Evolutionary conservation across 768 basidiomycete species (phyloP).

Genomic region (Mycena pura): DNA sequence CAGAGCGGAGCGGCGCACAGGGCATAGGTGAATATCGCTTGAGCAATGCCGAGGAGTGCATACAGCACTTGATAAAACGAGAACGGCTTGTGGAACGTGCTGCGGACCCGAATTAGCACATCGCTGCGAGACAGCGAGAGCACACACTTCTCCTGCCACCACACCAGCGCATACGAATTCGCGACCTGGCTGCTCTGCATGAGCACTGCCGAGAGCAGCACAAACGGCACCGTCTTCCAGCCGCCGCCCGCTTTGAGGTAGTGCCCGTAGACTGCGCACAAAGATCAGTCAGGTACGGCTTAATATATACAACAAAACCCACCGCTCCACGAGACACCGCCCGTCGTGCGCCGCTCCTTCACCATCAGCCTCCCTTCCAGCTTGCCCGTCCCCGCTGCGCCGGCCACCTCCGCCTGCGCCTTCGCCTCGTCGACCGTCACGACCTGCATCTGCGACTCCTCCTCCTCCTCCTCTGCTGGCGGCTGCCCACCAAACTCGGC

Average conservation of each 20-base stretch:
- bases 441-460: conserved; percentile 27
- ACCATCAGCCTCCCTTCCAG: conserved; percentile 71
- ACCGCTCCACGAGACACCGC: conserved; percentile 63
- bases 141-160: conserved; percentile 68
- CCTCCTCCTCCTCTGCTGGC: conserved; percentile 44
- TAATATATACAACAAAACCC: conserved; percentile 13
- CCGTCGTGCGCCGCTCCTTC: conserved; percentile 68
- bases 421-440: conserved; percentile 34
- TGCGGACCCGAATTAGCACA: conserved; percentile 26
- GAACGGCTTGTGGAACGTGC: conserved; percentile 53
- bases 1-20: conserved; percentile 45
- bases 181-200: conserved; percentile 70
- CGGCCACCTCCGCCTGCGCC: conserved; percentile 32
- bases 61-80: conserved; percentile 72
- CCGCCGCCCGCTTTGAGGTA: conserved; percentile 66
- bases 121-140: not conserved
- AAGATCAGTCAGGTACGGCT: not conserved
- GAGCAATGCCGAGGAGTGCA: conserved; percentile 63
- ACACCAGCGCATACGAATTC: conserved; percentile 71
- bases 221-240: conserved; percentile 52
- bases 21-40: conserved; percentile 60
- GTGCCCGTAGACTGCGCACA: conserved; percentile 58
- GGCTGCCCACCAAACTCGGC: conserved; percentile 57
- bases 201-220: conserved; percentile 53
- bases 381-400: conserved; percentile 60